Conservation (phyloP, 2,329 filamentous ascomycete genomes). For the Cordyceps militaris region DNA sequence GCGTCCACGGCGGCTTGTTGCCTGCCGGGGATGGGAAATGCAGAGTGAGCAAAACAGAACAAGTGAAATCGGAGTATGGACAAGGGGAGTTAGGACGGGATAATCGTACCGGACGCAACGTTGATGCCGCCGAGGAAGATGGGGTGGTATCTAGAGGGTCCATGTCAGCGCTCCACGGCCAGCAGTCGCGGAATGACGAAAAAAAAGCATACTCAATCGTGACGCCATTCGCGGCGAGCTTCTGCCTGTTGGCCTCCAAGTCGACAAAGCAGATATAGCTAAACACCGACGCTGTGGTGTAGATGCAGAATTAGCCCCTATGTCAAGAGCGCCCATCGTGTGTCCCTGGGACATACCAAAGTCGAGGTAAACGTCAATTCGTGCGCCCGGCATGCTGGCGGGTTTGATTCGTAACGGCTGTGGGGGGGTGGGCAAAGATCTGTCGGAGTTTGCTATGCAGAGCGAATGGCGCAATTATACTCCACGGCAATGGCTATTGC, state of each 20-base stretch:
- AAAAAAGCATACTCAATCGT: constrained; percentile 53
- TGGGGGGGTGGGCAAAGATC: not conserved
- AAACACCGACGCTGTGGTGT: constrained; percentile 52
- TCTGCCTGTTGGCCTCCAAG: constrained; percentile 46
- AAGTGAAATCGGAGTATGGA: too few species aligned
- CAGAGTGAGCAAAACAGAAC: too few species aligned
- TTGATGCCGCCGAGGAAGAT: constrained; percentile 66
- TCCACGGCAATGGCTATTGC: not conserved
- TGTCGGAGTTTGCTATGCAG: not conserved
- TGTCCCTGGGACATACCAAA: constrained; percentile 48
- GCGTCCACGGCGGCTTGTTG: constrained; percentile 68
- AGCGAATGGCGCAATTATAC: not conserved
- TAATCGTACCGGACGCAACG: constrained; percentile 42
- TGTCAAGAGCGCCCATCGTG: not conserved
- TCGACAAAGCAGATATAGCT: constrained; percentile 52
- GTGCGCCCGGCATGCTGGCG: constrained; percentile 46
- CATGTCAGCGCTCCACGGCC: not conserved
- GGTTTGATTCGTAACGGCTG: too few species aligned
- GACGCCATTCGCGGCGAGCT: constrained; percentile 51
- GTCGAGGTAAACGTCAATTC: constrained; percentile 62
- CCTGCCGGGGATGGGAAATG: constrained; percentile 32
- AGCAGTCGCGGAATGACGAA: not conserved
- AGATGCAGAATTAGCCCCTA: not conserved
- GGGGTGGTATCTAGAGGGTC: constrained; percentile 54
- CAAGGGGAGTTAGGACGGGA: not conserved